These are phyloP conservation scores for Mycena citricolor DNA, from an alignment of 1,284 basidiomycete species.

Conservation along the genomic window DNA sequence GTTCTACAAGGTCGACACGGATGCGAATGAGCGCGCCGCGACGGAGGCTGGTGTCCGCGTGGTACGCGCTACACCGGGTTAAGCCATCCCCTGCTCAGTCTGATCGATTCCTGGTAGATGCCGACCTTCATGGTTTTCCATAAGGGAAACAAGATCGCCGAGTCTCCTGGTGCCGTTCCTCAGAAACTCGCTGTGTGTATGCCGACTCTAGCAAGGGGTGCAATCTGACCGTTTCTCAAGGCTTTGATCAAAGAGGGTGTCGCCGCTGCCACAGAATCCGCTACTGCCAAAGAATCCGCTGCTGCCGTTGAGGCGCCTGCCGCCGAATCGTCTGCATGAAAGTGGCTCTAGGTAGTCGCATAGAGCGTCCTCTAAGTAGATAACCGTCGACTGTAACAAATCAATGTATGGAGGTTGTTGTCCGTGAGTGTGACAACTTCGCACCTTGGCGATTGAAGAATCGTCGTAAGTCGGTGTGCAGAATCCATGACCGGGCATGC, in stretches of 20 bases:
- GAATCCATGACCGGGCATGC: too few relatives aligned
- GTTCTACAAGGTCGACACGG: constrained; percentile 85
- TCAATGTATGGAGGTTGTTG: too few relatives aligned
- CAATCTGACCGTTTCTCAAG: neutral
- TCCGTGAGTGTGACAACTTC: too few relatives aligned
- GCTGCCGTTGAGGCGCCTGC: too few relatives aligned
- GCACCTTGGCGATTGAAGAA: too few relatives aligned
- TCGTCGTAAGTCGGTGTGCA: too few relatives aligned
- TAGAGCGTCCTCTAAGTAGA: too few relatives aligned
- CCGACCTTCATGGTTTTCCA: constrained; percentile 41
- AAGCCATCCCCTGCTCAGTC: neutral
- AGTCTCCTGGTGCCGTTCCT: constrained; percentile 37
- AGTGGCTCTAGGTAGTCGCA: too few relatives aligned
- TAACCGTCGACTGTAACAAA: too few relatives aligned
- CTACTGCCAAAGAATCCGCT: too few relatives aligned
- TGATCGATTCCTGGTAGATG: constrained; percentile 33
- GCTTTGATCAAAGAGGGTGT: constrained; percentile 4
- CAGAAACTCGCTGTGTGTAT: constrained; percentile 27
- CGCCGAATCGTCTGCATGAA: too few relatives aligned
- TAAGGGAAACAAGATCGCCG: constrained; percentile 33
- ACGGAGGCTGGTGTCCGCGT: constrained; percentile 74
- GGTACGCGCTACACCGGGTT: constrained; percentile 38
- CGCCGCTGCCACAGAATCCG: neutral
- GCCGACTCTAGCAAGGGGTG: neutral
- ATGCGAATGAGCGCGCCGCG: constrained; percentile 52